Evolutionary conservation across 805 yeast genomes (phyloP), one percentile per base, ranked within the genome.

Genomic region (Saccharomyces kudriavzevii): DNA sequence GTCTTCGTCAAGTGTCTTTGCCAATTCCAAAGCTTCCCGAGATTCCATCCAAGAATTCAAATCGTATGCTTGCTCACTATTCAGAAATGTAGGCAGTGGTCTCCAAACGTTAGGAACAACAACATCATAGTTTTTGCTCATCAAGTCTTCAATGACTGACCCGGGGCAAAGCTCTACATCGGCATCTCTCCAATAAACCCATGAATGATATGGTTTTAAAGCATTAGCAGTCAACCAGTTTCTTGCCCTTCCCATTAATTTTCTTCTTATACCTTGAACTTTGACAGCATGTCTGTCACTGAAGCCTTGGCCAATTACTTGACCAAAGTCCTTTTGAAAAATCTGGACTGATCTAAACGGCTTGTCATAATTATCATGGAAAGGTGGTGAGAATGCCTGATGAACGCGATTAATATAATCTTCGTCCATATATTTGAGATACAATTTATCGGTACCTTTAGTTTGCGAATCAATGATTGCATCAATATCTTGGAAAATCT

Each of bases 1-100:
- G 65, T 87, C 94, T 67, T 87, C 92, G 53, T 78, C 81, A 52
- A 87, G 72, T 0, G 77, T 76, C 45, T 72, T 67, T 0, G 95
- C 94, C 60, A 87, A 70, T 50, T 82, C 82, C 14, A 85, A 55
- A 1, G 89, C 97, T 9, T 85, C 82, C 5, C 82, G 85, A 2
- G 91, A 82, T 72, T 94, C 99, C 54, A 89, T 80, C 99, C 99
- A 94, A 13, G 97, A 88, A 71, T 94, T 94, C 66, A 94, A 79
- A 71, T 94, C 99, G 69, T 94, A 94, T 1, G 98, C 90, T 70
- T 94, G 99, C 67, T 88, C 95, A 24, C 62, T 62, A 58, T 82
- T 81, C 57, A 94, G 78, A 71, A 91, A 94, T 48, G 84, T 85
- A 2, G 99, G 99, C 56, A 94, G 76, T 1, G 98, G 99, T 62